Percentiles rank a stretch among this genome's conserved stretches.
phyloP scores from a whole-genome alignment of 345 rosid genomes.

The Populus davidiana region DNA sequence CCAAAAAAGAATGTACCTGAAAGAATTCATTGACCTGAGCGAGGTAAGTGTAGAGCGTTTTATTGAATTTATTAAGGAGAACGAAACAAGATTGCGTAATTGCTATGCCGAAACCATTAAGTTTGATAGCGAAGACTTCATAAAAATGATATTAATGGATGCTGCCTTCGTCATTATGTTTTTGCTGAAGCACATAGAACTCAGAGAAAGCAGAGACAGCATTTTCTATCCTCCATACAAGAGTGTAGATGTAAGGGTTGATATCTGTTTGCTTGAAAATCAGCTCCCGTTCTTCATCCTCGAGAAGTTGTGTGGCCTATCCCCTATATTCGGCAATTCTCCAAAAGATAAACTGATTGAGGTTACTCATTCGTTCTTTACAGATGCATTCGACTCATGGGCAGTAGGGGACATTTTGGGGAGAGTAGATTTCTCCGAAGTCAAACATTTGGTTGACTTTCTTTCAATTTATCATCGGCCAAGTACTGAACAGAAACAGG shows the following conservation, averaged over 20 bases:
- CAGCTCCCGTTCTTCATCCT: too few species aligned
- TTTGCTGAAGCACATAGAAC: not conserved
- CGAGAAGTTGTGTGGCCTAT: not conserved
- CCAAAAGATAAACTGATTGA: not conserved
- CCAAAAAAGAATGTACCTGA: conserved; percentile 5
- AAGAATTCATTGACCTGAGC: not conserved
- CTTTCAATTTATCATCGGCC: not conserved
- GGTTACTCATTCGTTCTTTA: not conserved
- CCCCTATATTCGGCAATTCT: too few species aligned
- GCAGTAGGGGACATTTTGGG: not conserved
- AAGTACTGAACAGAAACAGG: not conserved
- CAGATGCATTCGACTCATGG: not conserved
- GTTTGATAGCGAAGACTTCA: not conserved
- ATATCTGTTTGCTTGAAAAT: too few species aligned
- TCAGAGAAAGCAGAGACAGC: too few species aligned
- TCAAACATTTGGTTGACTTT: not conserved
- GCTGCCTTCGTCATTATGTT: conserved; percentile 2
- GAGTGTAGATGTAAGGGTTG: too few species aligned
- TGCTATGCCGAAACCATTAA: not conserved
- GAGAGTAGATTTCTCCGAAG: not conserved
- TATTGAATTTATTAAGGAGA: not conserved
- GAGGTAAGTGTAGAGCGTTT: not conserved
- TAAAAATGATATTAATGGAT: conserved; percentile 7
- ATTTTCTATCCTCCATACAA: too few species aligned
- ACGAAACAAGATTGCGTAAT: not conserved